These are phyloP conservation scores for Vaccinium darrowii DNA, from an alignment of 148 eudicot genomes.

Conservation along the genomic window DNA sequence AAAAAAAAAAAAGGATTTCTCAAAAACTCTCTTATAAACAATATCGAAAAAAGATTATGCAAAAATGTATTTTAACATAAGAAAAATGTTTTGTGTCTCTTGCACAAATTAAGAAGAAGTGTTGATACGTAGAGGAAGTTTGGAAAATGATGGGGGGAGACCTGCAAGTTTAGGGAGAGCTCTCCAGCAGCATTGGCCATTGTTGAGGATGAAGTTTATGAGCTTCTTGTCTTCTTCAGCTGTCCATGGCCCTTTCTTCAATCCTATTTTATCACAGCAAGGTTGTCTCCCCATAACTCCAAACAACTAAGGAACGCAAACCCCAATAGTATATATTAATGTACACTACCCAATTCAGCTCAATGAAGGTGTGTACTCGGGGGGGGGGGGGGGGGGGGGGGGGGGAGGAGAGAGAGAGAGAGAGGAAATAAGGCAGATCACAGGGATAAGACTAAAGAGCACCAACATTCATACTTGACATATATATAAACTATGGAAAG, in stretches of 20 bases:
- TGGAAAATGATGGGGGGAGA: conserved; percentile 5
- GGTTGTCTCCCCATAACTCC: conserved; percentile 52
- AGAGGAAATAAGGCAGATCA: background rate
- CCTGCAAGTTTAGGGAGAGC: conserved; percentile 64
- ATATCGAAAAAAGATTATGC: background rate
- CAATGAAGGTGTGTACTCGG: background rate
- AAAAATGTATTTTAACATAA: background rate
- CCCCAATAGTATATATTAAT: background rate
- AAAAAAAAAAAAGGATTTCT: background rate
- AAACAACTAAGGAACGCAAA: background rate
- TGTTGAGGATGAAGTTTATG: conserved; percentile 50
- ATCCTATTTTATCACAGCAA: conserved; percentile 54
- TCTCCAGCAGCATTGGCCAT: conserved; percentile 70
- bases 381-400: no score
- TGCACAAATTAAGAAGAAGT: background rate
- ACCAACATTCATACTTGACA: conserved; percentile 2
- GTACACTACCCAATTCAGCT: background rate
- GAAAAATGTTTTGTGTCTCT: background rate
- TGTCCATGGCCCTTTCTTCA: conserved; percentile 65
- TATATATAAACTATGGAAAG: background rate
- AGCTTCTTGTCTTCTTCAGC: conserved; percentile 56
- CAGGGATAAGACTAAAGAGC: conserved; percentile 7
- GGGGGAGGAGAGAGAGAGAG: background rate
- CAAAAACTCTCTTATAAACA: background rate
- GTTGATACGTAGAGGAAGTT: background rate